Percentiles rank a stretch among this genome's conserved stretches.
Conservation (phyloP, 2,329 filamentous ascomycete species). For the Meredithiella fracta region DNA sequence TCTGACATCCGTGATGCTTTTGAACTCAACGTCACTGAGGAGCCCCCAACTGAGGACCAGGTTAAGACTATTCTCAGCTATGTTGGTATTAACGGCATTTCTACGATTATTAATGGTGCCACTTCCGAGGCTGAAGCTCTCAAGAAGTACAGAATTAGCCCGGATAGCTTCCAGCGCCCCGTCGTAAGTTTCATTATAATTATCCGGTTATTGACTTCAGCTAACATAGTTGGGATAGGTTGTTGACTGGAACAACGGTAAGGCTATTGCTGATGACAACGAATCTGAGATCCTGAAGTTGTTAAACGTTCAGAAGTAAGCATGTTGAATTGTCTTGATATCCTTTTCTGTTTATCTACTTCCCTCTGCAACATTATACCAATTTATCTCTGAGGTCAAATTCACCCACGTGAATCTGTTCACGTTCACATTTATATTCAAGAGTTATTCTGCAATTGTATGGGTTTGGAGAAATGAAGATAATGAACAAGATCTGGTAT, state of each 20-base stretch:
- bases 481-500: background rate
- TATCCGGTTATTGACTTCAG: background rate
- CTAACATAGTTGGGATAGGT: conserved; percentile 25
- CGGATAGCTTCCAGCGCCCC: conserved; percentile 54
- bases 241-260: conserved; percentile 90
- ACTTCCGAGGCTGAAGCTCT: conserved; percentile 60
- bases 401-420: no score
- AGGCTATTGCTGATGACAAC: conserved; percentile 58
- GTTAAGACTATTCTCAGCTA: conserved; percentile 73
- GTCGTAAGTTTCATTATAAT: conserved; percentile 40
- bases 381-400: background rate
- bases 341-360: background rate
- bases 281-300: conserved; percentile 83
- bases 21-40: conserved; percentile 71
- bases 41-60: conserved; percentile 65
- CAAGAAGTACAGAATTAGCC: conserved; percentile 56
- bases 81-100: conserved; percentile 45
- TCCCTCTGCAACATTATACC: background rate
- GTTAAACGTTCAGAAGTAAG: conserved; percentile 36
- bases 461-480: no score
- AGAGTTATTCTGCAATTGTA: no score
- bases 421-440: no score
- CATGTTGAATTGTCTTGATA: background rate
- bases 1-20: conserved; percentile 46
- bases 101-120: conserved; percentile 55